phyloP scores from a whole-genome alignment of 176 grass and related monocot species.

The Echinochloa phyllopogon region DNA sequence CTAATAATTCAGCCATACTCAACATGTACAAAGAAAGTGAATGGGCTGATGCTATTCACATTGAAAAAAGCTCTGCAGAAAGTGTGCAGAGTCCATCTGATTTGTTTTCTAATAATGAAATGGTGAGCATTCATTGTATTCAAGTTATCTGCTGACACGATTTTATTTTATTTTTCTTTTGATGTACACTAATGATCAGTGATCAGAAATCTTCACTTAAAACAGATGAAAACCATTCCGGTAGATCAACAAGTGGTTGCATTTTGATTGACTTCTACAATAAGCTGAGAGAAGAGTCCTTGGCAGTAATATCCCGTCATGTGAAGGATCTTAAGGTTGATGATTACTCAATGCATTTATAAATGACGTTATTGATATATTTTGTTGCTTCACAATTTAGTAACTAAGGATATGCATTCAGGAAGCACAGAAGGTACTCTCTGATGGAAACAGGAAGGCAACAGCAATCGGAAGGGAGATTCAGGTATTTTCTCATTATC shows the following conservation, averaged over 20 bases:
- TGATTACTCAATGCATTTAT: constrained; percentile 25
- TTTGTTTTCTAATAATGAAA: constrained; percentile 52
- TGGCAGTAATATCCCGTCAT: constrained; percentile 30
- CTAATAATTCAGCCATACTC: constrained; percentile 42
- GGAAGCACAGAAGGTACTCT: constrained; percentile 24
- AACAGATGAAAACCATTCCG: constrained; percentile 55
- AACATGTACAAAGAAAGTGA: constrained; percentile 39
- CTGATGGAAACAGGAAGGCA: constrained; percentile 10
- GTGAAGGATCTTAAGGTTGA: constrained; percentile 46
- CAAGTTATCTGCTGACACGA: background rate
- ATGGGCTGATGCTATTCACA: background rate
- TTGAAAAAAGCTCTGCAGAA: constrained; percentile 15
- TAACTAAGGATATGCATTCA: constrained; percentile 28
- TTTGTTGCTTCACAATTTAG: constrained; percentile 31
- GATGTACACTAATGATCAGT: constrained; percentile 51
- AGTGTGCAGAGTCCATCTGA: constrained; percentile 40
- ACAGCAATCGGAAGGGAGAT: constrained; percentile 36
- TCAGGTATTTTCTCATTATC: constrained; percentile 33
- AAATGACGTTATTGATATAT: background rate
- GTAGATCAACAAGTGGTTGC: constrained; percentile 35
- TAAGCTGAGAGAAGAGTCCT: constrained; percentile 45
- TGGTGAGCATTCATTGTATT: constrained; percentile 42
- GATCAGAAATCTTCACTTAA: constrained; percentile 61
- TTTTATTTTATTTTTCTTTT: constrained; percentile 14
- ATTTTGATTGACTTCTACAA: constrained; percentile 53